phyloP scores from a whole-genome alignment of 257 asterid genomes.

The Eustoma russellianum region DNA sequence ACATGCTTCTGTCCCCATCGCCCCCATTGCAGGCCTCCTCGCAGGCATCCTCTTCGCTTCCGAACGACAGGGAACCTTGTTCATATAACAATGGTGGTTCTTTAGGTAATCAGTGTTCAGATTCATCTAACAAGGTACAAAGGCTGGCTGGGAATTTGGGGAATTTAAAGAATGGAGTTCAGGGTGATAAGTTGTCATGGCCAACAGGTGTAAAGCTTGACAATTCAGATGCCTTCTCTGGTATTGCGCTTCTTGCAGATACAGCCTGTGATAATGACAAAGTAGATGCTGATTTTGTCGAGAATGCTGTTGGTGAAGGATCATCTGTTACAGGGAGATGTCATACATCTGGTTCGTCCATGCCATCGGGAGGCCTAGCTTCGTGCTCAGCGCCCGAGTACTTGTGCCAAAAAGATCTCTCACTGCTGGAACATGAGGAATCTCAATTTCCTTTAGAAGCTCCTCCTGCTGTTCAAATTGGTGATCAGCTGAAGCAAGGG shows the following conservation, averaged over 20 bases:
- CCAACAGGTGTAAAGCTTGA: constrained; percentile 18
- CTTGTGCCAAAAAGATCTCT: constrained; percentile 14
- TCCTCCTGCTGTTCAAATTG: constrained; percentile 15
- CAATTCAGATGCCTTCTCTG: constrained; percentile 50
- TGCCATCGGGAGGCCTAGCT: constrained; percentile 9
- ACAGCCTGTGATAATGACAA: constrained; percentile 48
- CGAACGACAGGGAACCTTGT: constrained; percentile 28
- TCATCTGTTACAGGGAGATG: constrained; percentile 10
- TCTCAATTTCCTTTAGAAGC: constrained; percentile 14
- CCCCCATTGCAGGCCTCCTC: constrained; percentile 19
- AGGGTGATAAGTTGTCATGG: constrained; percentile 14
- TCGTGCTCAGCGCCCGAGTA: constrained; percentile 16
- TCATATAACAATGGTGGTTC: constrained; percentile 27
- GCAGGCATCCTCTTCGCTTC: constrained; percentile 21
- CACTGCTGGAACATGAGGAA: constrained; percentile 16
- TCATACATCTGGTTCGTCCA: constrained; percentile 17
- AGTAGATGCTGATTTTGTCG: constrained; percentile 22
- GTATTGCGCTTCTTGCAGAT: constrained; percentile 80
- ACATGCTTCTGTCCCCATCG: constrained; percentile 36
- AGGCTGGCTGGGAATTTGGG: constrained; percentile 14
- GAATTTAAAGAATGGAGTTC: constrained; percentile 14
- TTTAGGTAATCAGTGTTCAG: constrained; percentile 24
- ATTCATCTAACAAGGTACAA: constrained; percentile 24
- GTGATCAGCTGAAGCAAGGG: constrained; percentile 18
- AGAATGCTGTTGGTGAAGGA: neutral